Conservation (phyloP, 2,329 filamentous ascomycete genomes). For the Rhinocladiella mackenziei region DNA sequence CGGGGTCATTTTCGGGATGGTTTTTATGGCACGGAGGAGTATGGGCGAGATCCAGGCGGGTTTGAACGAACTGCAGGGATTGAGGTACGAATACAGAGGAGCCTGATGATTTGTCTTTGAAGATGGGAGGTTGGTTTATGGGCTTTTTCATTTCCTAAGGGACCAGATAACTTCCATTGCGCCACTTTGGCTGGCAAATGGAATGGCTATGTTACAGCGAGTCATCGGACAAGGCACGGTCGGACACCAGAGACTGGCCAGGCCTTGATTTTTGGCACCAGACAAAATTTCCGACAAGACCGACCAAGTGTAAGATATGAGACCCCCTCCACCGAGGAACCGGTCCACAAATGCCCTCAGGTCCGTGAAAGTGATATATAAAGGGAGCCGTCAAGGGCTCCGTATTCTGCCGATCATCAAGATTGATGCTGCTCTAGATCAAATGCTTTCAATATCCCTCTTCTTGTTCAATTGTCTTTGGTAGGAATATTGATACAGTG, state of each 20-base stretch:
- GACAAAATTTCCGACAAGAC: too few relatives aligned
- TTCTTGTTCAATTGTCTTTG: neutral
- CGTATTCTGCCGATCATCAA: neutral
- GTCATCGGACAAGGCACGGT: too few relatives aligned
- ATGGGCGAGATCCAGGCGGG: constrained; percentile 27
- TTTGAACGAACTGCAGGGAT: constrained; percentile 22
- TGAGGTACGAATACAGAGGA: constrained; percentile 30
- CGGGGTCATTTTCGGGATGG: constrained; percentile 21
- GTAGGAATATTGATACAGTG: constrained; percentile 16
- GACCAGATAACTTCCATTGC: neutral
- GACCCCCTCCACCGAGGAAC: too few relatives aligned
- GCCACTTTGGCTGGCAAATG: too few relatives aligned
- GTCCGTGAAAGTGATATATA: too few relatives aligned
- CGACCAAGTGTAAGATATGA: too few relatives aligned
- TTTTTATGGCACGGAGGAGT: constrained; percentile 22
- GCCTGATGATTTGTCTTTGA: constrained; percentile 19
- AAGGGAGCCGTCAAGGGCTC: too few relatives aligned
- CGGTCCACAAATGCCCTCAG: too few relatives aligned
- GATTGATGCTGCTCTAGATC: neutral
- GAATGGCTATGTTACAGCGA: too few relatives aligned
- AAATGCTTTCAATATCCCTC: neutral
- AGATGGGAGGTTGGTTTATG: neutral
- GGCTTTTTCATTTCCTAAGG: too few relatives aligned
- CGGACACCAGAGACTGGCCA: too few relatives aligned
- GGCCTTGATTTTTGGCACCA: too few relatives aligned